Conservation (phyloP, 768 basidiomycete species). For the Rhodosporidiobolus sp. region DNA sequence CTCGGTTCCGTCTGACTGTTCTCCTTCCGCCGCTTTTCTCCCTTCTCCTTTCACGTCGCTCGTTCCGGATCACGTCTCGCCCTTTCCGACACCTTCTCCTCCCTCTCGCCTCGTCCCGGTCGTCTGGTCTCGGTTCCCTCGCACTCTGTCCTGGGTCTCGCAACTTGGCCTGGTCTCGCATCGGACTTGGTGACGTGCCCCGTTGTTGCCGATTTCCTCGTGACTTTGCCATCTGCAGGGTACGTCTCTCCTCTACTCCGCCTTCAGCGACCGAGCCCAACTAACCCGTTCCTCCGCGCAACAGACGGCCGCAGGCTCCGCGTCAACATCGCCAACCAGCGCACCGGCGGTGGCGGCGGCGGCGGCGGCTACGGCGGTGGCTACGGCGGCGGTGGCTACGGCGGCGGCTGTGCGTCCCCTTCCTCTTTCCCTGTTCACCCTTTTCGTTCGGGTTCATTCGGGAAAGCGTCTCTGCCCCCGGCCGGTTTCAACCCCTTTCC, state of each 20-base stretch:
- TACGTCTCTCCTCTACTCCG: background rate
- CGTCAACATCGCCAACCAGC: conserved; percentile 61
- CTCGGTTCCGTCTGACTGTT: conserved; percentile 24
- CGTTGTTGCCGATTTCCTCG: background rate
- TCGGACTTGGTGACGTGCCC: background rate
- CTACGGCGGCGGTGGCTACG: conserved; percentile 42
- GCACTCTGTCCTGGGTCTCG: background rate
- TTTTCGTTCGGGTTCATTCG: too few relatives aligned
- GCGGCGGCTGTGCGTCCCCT: conserved; percentile 7
- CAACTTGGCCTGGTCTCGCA: background rate
- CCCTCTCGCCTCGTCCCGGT: background rate
- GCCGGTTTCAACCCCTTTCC: too few relatives aligned
- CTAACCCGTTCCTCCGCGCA: background rate
- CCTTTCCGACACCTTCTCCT: background rate
- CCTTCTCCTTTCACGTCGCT: background rate
- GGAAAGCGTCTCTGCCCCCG: too few relatives aligned
- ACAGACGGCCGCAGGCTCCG: conserved; percentile 83
- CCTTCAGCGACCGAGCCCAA: background rate
- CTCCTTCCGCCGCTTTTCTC: background rate
- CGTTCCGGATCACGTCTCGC: background rate
- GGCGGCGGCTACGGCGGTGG: conserved; percentile 46
- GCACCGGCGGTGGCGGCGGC: conserved; percentile 40
- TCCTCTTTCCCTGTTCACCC: background rate
- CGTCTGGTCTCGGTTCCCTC: background rate
- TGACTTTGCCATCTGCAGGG: background rate